Conservation (phyloP, 192 early-diverging fungal species). For the Cetraspora pellucida region DNA sequence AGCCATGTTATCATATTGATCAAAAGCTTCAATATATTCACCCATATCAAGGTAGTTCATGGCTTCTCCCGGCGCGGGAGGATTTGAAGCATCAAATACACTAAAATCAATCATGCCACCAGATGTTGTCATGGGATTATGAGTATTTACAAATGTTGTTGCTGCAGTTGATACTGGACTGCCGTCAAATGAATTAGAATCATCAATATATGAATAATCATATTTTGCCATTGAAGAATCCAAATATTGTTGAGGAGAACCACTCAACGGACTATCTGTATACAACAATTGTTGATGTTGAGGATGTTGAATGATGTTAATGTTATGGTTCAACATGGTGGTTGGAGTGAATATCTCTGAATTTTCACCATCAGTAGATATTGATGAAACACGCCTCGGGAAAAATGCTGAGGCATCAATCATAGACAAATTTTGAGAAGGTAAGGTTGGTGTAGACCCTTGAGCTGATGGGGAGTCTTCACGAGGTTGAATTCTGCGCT, state of each 20-base stretch:
- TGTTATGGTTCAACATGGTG: background rate
- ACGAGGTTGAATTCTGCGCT: constrained; percentile 6
- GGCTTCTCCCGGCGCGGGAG: background rate
- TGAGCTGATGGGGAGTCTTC: background rate
- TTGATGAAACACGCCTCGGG: background rate
- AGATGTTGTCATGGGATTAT: constrained; percentile 2
- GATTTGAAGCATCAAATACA: constrained; percentile 9
- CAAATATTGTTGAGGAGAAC: background rate
- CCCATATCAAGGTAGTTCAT: background rate
- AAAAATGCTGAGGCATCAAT: background rate
- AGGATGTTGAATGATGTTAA: background rate
- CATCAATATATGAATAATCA: constrained; percentile 5
- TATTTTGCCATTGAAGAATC: constrained; percentile 12
- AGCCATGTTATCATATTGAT: constrained; percentile 12
- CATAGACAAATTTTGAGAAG: constrained; percentile 14
- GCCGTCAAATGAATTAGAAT: constrained; percentile 16
- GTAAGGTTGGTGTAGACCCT: background rate
- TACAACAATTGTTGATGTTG: constrained; percentile 20
- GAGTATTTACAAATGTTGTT: background rate
- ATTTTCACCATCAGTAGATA: constrained; percentile 24
- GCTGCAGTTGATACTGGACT: background rate
- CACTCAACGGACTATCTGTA: background rate
- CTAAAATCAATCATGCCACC: constrained; percentile 23
- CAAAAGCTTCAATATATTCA: background rate
- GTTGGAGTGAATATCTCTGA: background rate